Percentiles rank a stretch among this genome's conserved stretches.
phyloP scores from a whole-genome alignment of 768 basidiomycete genomes.

The Coprinellus aureogranulatus region DNA sequence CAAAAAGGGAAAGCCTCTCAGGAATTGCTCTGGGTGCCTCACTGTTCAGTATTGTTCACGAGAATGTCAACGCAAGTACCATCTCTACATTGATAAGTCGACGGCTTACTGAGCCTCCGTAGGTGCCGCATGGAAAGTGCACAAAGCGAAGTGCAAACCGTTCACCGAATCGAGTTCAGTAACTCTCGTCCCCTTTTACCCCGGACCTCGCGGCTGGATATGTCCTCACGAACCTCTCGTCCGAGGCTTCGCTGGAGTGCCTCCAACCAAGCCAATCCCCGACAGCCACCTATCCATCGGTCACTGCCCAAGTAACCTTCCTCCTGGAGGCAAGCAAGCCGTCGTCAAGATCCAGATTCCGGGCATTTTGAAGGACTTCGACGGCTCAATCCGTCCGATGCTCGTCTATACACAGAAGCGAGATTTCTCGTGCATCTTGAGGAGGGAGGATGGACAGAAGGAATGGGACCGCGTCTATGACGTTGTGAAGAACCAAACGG shows the following conservation, averaged over 20 bases:
- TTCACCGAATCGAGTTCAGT: constrained; percentile 44
- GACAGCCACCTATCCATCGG: background rate
- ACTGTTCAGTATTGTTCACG: constrained; percentile 51
- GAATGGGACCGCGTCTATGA: constrained; percentile 41
- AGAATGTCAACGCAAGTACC: constrained; percentile 52
- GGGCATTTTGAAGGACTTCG: background rate
- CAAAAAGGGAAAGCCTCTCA: constrained; percentile 28
- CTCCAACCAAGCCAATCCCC: background rate
- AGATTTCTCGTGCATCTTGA: constrained; percentile 47
- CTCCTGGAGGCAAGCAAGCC: constrained; percentile 33
- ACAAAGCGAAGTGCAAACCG: constrained; percentile 47
- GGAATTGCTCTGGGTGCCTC: constrained; percentile 43
- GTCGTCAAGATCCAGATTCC: constrained; percentile 58
- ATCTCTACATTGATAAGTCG: background rate
- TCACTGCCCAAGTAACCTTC: constrained; percentile 21
- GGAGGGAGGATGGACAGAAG: constrained; percentile 25
- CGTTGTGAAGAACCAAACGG: constrained; percentile 40
- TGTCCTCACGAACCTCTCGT: background rate
- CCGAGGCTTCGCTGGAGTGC: background rate
- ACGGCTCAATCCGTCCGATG: background rate
- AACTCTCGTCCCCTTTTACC: constrained; percentile 47
- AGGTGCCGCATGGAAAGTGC: constrained; percentile 48
- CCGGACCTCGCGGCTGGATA: background rate
- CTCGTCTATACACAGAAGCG: constrained; percentile 54
- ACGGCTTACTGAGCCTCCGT: background rate